Evolutionary conservation across 345 rosid genomes (phyloP), one percentile per base, ranked within the genome.

Genomic region (Gossypioides kirkii): DNA sequence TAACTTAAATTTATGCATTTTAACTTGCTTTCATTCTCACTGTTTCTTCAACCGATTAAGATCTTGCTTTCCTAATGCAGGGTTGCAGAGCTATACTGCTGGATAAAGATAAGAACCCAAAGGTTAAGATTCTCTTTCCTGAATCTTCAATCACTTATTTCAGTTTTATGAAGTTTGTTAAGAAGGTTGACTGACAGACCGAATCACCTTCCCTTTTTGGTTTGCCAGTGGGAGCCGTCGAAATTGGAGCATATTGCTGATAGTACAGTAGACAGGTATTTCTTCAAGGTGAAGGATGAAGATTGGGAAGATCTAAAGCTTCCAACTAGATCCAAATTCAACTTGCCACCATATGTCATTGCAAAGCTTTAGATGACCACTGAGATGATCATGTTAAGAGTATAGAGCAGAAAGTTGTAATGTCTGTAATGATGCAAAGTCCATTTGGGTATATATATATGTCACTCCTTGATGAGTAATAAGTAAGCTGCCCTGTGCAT

Each of bases 61-160:
- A 59, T 20, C 43, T 50, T 1, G 10, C 49, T 8, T 71, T 61
- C 18, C 32, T 52, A 23, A 73, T 82, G 76, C 88, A 94, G 98
- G 98, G 98, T 71, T 90, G 96, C 86, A 87, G 98, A 81, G 98
- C 98, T 77, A 82, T 91, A 60, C 85, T 93, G 76, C 25, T 89
- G 71, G 98, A 91, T 53, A 93, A 93, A 81, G 98, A 88, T 81
- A 89, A 72, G 82, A 93, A 87, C 74, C 96, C 94, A 14, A 89
- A 89, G 96, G 98, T 91, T 60, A 26, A 47, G 65, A 75, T 71
- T 68, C 70, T 74, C 8, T n/a, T 46, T 54, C 53, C 26, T 13
- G 61, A 53, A 56, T 8, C 58, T 53, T 53, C 23, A 8, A 53
- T 6, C 6, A 16, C 13, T 26, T 60, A 11, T 20, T 42, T 20